Conservation (phyloP, 768 basidiomycete genomes). For the Russula dissimulans region DNA sequence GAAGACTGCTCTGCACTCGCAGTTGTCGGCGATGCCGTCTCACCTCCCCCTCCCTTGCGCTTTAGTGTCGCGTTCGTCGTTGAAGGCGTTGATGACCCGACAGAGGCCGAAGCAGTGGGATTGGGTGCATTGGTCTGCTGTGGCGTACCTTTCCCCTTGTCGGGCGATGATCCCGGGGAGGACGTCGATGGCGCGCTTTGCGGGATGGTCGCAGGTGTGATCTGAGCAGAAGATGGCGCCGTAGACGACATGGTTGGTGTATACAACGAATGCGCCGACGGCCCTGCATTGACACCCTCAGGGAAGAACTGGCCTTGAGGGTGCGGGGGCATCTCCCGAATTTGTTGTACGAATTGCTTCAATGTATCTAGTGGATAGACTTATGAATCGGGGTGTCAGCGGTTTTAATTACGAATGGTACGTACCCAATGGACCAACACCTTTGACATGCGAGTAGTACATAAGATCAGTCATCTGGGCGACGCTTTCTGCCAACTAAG, state of each 20-base stretch:
- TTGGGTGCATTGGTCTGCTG: conserved; percentile 19
- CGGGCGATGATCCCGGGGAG: conserved; percentile 11
- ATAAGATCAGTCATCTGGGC: conserved; percentile 75
- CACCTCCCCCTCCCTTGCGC: conserved; percentile 26
- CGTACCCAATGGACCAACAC: conserved; percentile 60
- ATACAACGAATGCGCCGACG: conserved; percentile 15
- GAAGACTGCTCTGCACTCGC: conserved; percentile 36
- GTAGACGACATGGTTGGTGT: conserved; percentile 13
- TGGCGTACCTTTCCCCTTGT: conserved; percentile 18
- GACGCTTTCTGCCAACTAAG: conserved; percentile 71
- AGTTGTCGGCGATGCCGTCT: conserved; percentile 44
- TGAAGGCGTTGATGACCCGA: conserved; percentile 23
- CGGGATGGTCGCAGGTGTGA: conserved; percentile 35
- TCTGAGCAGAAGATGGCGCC: conserved; percentile 11
- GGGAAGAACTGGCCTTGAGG: conserved; percentile 2
- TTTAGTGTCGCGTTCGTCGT: conserved; percentile 27
- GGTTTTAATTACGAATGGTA: conserved; percentile 21
- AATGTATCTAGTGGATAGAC: conserved; percentile 33
- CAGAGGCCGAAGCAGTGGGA: conserved; percentile 6
- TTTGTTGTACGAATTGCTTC: conserved; percentile 30
- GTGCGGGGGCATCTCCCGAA: conserved; percentile 26
- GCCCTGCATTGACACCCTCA: conserved; percentile 15
- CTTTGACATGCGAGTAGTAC: conserved; percentile 43
- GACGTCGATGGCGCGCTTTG: conserved; percentile 16
- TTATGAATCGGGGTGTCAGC: background rate